Conservation (phyloP, 495 filamentous ascomycete genomes). For the Bathelium albidoporum region DNA sequence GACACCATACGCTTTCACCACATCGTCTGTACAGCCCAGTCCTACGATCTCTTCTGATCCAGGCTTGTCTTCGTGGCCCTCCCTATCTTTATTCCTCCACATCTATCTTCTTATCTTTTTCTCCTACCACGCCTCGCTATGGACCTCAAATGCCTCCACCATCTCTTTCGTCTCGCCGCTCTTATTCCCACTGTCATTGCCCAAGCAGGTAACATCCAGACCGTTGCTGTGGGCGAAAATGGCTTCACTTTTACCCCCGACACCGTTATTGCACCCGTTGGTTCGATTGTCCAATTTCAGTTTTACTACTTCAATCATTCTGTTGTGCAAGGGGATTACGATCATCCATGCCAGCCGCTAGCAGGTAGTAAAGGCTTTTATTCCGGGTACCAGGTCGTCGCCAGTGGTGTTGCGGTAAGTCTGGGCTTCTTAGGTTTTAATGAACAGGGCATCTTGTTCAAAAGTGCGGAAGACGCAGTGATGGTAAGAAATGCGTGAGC, state of each 20-base stretch:
- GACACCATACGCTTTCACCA: no score
- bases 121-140: not conserved
- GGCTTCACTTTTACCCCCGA: constrained; percentile 44
- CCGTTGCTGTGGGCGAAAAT: constrained; percentile 40
- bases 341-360: constrained; percentile 45
- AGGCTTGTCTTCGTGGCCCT: not conserved
- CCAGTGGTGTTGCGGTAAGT: constrained; percentile 3
- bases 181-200: not conserved
- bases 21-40: not conserved
- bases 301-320: constrained; percentile 57
- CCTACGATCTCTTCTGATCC: not conserved
- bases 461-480: no score
- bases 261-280: constrained; percentile 40
- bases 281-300: constrained; percentile 48
- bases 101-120: not conserved
- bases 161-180: not conserved
- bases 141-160: not conserved
- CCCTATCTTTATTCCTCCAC: not conserved
- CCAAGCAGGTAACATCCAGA: constrained; percentile 30
- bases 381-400: constrained; percentile 9
- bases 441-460: no score
- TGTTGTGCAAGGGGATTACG: constrained; percentile 48
- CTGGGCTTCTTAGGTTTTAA: constrained; percentile 20
- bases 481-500: no score
- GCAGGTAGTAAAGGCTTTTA: constrained; percentile 13